A percentile compares a stretch with the other conserved stretches of the same genome.
These are phyloP conservation scores for Ganoderma leucocontextum DNA, from an alignment of 1,284 basidiomycete species.

Conservation along the genomic window DNA sequence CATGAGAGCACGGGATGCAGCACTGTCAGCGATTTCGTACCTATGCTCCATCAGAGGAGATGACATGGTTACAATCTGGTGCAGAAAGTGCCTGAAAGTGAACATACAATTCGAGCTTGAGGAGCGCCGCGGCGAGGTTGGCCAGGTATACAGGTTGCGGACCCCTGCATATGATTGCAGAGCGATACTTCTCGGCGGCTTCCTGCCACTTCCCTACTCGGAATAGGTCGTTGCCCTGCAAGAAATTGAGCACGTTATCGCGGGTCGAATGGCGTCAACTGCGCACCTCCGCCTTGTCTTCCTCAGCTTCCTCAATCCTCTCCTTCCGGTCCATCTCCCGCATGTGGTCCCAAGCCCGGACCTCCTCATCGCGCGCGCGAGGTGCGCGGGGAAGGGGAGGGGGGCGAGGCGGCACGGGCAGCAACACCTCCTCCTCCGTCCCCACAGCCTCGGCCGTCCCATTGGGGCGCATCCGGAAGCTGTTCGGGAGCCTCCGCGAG, in stretches of 20 bases:
- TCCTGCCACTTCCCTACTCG: not conserved
- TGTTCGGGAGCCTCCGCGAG: not conserved
- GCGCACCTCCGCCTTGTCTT: not conserved
- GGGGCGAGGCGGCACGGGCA: not conserved
- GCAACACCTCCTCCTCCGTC: not conserved
- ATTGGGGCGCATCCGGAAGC: not conserved
- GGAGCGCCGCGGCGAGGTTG: not conserved
- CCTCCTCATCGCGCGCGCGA: not conserved
- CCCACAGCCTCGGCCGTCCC: not conserved
- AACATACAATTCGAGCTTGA: not conserved
- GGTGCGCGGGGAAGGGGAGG: not conserved
- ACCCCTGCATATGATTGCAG: not conserved
- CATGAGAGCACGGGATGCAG: not conserved
- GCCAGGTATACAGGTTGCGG: not conserved
- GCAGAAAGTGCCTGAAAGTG: too few species aligned
- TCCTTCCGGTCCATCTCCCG: not conserved
- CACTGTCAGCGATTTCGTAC: not conserved
- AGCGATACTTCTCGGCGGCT: not conserved
- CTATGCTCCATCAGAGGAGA: not conserved
- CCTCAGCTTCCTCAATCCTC: not conserved
- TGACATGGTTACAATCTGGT: not conserved
- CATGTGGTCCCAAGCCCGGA: not conserved
- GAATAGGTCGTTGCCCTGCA: not conserved
- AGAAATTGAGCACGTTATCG: not conserved
- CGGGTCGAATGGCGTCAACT: not conserved